Conservation (phyloP, 768 basidiomycete genomes). For the Leccinum variicolor region DNA sequence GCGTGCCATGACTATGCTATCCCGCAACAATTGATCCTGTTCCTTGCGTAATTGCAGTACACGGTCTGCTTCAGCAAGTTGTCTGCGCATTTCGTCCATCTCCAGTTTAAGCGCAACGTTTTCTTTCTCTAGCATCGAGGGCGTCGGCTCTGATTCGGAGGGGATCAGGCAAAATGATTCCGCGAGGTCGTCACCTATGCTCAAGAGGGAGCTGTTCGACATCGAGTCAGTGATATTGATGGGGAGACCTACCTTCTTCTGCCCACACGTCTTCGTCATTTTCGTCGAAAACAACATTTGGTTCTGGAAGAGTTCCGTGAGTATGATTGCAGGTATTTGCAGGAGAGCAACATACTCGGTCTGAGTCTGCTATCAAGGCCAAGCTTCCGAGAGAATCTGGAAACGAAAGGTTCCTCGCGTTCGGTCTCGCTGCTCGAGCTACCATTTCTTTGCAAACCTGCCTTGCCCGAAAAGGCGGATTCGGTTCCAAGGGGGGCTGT, state of each 20-base stretch:
- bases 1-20: conserved; percentile 72
- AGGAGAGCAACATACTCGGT: conserved; percentile 15
- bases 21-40: conserved; percentile 75
- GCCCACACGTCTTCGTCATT: conserved; percentile 59
- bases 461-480: conserved; percentile 20
- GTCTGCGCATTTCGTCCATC: conserved; percentile 52
- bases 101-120: conserved; percentile 63
- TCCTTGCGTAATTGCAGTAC: conserved; percentile 68
- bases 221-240: background rate
- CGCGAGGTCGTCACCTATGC: conserved; percentile 61
- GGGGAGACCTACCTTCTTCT: conserved; percentile 53
- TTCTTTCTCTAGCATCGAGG: conserved; percentile 56
- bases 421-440: conserved; percentile 67
- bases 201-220: conserved; percentile 1
- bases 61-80: conserved; percentile 58
- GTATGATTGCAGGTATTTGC: background rate
- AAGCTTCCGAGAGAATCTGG: conserved; percentile 49
- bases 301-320: conserved; percentile 20
- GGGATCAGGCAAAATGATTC: conserved; percentile 81
- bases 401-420: conserved; percentile 58
- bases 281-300: conserved; percentile 33
- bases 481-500: conserved; percentile 66
- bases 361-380: conserved; percentile 23
- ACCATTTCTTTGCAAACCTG: conserved; percentile 41
- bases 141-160: conserved; percentile 50